A percentile compares a stretch with the other conserved stretches of the same genome.
These are phyloP conservation scores for Parathielavia hyrcaniae DNA, from an alignment of 495 filamentous ascomycete genomes.

Conservation along the genomic window DNA sequence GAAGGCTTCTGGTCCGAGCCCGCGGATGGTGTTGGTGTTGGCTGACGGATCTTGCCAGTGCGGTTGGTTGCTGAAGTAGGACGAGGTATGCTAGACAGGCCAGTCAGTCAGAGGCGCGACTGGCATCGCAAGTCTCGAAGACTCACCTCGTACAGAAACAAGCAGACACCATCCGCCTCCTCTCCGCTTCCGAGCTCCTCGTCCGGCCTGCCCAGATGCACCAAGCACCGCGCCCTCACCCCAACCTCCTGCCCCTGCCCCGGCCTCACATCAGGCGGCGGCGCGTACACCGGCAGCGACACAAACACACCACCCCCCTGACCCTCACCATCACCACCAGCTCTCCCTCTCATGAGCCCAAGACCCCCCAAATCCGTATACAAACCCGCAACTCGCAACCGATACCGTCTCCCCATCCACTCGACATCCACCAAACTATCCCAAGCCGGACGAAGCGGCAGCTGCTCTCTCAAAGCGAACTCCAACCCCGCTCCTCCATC, in stretches of 20 bases:
- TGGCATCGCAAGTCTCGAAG: too few relatives aligned
- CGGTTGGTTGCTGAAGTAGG: slow-evolving; percentile 26
- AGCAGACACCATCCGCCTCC: slow-evolving; percentile 31
- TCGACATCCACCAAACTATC: slow-evolving; percentile 33
- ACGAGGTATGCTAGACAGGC: slow-evolving; percentile 31
- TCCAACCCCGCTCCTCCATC: too few relatives aligned
- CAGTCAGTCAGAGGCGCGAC: not conserved
- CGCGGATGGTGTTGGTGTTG: slow-evolving; percentile 30
- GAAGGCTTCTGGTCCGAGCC: slow-evolving; percentile 37
- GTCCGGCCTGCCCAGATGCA: slow-evolving; percentile 28
- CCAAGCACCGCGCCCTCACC: slow-evolving; percentile 33
- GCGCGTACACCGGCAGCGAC: slow-evolving; percentile 25
- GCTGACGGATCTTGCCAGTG: slow-evolving; percentile 28
- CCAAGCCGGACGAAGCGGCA: slow-evolving; percentile 42
- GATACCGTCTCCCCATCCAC: slow-evolving; percentile 24
- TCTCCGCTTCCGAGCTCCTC: slow-evolving; percentile 8
- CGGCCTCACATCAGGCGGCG: slow-evolving; percentile 29
- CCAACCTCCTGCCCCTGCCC: slow-evolving; percentile 30
- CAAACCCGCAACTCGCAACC: slow-evolving; percentile 36
- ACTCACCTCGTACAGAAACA: slow-evolving; percentile 44
- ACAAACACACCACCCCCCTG: slow-evolving; percentile 13
- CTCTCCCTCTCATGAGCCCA: slow-evolving; percentile 13
- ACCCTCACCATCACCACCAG: slow-evolving; percentile 19
- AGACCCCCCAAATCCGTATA: slow-evolving; percentile 25
- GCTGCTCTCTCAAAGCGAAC: slow-evolving; percentile 30